phyloP scores from a whole-genome alignment of 2,329 filamentous ascomycete genomes.

The Neurospora crassa region DNA sequence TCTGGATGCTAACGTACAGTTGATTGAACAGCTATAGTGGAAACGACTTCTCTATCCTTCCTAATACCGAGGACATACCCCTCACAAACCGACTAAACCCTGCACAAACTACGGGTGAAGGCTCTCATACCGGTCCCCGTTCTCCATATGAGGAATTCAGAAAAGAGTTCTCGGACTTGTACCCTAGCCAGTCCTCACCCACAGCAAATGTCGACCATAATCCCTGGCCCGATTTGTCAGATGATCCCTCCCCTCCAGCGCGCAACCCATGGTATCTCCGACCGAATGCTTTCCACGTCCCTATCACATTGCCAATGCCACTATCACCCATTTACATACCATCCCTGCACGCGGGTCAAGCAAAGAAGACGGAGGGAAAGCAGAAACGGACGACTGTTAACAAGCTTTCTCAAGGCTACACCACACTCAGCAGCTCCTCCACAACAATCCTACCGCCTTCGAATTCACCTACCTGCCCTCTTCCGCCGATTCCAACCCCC shows the following conservation, averaged over 20 bases:
- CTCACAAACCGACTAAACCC: not conserved
- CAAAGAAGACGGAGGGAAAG: not conserved
- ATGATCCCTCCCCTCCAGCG: slow-evolving; percentile 3
- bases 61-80: slow-evolving; percentile 10
- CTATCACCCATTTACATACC: not conserved
- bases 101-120: not conserved
- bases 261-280: slow-evolving; percentile 12
- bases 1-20: not conserved
- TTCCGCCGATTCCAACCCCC: not conserved
- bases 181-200: not conserved
- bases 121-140: not conserved
- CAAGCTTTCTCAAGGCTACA: not conserved
- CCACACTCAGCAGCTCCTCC: not conserved
- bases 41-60: slow-evolving; percentile 6
- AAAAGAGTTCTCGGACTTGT: not conserved
- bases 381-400: not conserved
- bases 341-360: not conserved
- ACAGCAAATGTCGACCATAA: slow-evolving; percentile 1
- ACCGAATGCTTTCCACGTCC: slow-evolving; percentile 2
- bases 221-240: slow-evolving; percentile 17
- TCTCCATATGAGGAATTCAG: not conserved
- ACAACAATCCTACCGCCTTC: not conserved
- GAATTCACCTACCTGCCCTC: not conserved
- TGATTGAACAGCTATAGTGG: not conserved
- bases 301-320: not conserved